These are phyloP conservation scores for Populus simonii DNA, from an alignment of 345 rosid genomes.

Conservation along the genomic window DNA sequence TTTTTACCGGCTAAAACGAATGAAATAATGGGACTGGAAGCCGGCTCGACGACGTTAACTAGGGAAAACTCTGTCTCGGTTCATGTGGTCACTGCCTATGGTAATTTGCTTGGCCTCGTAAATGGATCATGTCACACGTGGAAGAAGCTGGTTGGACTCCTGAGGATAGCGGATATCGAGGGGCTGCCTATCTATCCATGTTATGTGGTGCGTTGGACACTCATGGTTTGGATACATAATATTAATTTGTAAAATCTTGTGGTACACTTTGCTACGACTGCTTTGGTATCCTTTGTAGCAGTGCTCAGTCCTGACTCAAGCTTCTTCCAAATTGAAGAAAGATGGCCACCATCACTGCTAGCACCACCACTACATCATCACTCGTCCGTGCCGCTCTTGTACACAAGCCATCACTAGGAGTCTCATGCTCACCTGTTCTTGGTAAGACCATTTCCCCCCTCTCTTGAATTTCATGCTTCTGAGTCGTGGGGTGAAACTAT, in stretches of 20 bases:
- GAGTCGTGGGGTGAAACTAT: not conserved
- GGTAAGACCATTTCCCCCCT: slow-evolving; percentile 36
- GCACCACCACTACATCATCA: slow-evolving; percentile 48
- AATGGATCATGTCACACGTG: slow-evolving; percentile 60
- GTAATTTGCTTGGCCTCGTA: not conserved
- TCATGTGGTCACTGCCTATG: not conserved
- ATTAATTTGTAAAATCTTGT: slow-evolving; percentile 1
- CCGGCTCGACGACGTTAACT: not conserved
- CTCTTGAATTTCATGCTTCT: not conserved
- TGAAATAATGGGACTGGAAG: not conserved
- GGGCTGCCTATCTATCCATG: slow-evolving; percentile 22
- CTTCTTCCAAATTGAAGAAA: slow-evolving; percentile 19
- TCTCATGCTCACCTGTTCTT: slow-evolving; percentile 50
- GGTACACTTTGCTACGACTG: not conserved
- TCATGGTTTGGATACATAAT: slow-evolving; percentile 4
- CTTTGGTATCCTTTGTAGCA: not conserved
- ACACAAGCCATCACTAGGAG: slow-evolving; percentile 36
- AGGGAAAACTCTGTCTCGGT: not conserved
- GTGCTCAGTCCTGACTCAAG: not conserved
- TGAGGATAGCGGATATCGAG: slow-evolving; percentile 55
- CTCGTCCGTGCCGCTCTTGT: slow-evolving; percentile 43
- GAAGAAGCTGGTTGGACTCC: slow-evolving; percentile 43
- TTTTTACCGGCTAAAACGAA: not conserved
- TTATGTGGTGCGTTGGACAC: slow-evolving; percentile 5
- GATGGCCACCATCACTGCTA: slow-evolving; percentile 60